Evolutionary conservation across 1,139 yeast genomes (phyloP).

Genomic region (Chernovozyma aurita): DNA sequence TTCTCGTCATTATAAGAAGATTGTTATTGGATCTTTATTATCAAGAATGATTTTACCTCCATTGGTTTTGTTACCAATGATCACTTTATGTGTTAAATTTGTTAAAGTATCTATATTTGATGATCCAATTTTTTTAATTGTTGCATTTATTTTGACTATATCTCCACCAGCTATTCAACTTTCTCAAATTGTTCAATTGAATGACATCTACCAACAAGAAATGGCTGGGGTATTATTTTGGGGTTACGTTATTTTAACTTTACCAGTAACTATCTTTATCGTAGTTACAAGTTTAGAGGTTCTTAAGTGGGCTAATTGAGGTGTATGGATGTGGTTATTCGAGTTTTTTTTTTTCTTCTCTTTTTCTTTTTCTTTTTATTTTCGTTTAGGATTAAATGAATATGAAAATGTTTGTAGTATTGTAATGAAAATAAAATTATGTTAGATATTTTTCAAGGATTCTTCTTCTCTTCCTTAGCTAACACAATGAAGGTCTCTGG

Average conservation of each 20-base stretch:
- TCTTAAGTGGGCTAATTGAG: slow-evolving; percentile 42
- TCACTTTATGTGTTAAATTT: slow-evolving; percentile 63
- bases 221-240: slow-evolving; percentile 86
- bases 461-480: no score
- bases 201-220: slow-evolving; percentile 71
- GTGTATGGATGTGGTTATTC: no score
- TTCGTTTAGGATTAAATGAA: no score
- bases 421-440: no score
- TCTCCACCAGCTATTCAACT: slow-evolving; percentile 86
- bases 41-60: slow-evolving; percentile 80
- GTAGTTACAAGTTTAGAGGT: slow-evolving; percentile 69
- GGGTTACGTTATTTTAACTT: slow-evolving; percentile 75
- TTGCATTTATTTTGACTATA: slow-evolving; percentile 68
- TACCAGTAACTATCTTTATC: slow-evolving; percentile 72
- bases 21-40: slow-evolving; percentile 63
- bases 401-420: no score
- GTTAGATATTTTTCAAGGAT: no score
- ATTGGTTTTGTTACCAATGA: slow-evolving; percentile 59
- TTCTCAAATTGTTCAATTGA: slow-evolving; percentile 76
- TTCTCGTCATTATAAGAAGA: slow-evolving; percentile 52
- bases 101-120: slow-evolving; percentile 66
- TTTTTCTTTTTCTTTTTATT: no score
- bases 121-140: slow-evolving; percentile 79
- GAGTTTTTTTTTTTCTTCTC: no score
- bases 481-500: no score